Base-by-base conservation (phyloP, 2,329 filamentous ascomycete genomes). In the Botrytis deweyae region DNA sequence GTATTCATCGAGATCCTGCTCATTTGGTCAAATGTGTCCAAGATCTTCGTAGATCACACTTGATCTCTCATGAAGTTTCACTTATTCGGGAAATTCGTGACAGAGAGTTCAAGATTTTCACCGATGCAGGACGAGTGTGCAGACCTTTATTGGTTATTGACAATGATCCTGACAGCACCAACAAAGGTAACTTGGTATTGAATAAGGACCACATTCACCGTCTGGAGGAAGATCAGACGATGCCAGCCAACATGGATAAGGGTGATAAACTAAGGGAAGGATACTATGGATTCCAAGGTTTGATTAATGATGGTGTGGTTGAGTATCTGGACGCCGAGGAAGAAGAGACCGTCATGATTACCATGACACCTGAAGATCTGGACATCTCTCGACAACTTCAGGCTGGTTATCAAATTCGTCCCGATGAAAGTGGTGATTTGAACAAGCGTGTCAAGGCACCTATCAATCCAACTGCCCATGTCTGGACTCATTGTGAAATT, bases 341-440 rank as follows among this genome's bases (percentile, higher is more conserved):
- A 85, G 96, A 99, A 82, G 97, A 99, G 83, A 97, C 94, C 0
- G 92, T 96, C 58, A 99, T 99, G 96, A 99, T 99, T 80, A 94
- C 95, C 83, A 99, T 99, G 95, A 97, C 94, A 0, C 96, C 96
- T 0, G 95, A 98, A 82, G 96, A 98, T 81, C 86, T 99, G 55
- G 94, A 97, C 72, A 89, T 89, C 36, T 94, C 91, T 76, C 88
- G 92, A 75, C 85, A 91, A 77, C 86, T 91, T 72, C 93, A 93
- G 82, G 86, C 88, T 65, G 91, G 92, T 65, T 87, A 90, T 76
- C 84, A 87, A 38, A 81, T 90, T 52, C 84, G 84, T 3, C 87
- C 88, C 25, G 90, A 93, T 46, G 89, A 91, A 65, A 88, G 87
- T 80, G 80, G 88, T 82, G 93, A 97, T 78, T 89, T 92, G 64